Evolutionary conservation across 2,329 filamentous ascomycete genomes (phyloP).

Genomic region (Ophiobolus disseminans): DNA sequence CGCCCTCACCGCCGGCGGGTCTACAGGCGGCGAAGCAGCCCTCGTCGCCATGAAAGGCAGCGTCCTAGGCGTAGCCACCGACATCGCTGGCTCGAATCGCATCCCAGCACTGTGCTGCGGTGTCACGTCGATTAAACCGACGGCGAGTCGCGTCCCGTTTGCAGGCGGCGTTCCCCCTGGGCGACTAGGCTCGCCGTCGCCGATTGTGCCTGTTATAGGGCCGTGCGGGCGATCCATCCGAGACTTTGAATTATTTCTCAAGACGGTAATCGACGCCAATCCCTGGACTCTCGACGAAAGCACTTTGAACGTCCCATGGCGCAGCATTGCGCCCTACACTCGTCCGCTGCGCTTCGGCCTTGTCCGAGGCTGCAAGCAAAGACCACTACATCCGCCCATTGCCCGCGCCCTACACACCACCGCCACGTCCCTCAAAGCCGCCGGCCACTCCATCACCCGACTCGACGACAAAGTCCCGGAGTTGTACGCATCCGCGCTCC

Average conservation of each 20-base stretch:
- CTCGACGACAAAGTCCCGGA: slow-evolving; percentile 37
- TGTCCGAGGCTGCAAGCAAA: slow-evolving; percentile 55
- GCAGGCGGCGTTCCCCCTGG: slow-evolving; percentile 37
- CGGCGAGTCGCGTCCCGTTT: slow-evolving; percentile 59
- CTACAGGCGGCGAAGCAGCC: slow-evolving; percentile 69
- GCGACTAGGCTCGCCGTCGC: slow-evolving; percentile 35
- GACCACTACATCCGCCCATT: slow-evolving; percentile 61
- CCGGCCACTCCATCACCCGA: slow-evolving; percentile 54
- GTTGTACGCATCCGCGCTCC: slow-evolving; percentile 41
- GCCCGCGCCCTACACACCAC: slow-evolving; percentile 54
- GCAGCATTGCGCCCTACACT: slow-evolving; percentile 26
- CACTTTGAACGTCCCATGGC: slow-evolving; percentile 57
- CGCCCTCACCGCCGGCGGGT: slow-evolving; percentile 67
- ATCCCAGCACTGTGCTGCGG: slow-evolving; percentile 82
- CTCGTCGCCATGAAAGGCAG: slow-evolving; percentile 65
- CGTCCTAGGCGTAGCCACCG: slow-evolving; percentile 68
- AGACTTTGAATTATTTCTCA: slow-evolving; percentile 53
- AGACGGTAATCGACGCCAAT: slow-evolving; percentile 47
- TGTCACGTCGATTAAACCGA: slow-evolving; percentile 59
- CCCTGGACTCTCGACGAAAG: slow-evolving; percentile 57
- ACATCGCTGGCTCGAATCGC: slow-evolving; percentile 68
- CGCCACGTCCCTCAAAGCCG: slow-evolving; percentile 45
- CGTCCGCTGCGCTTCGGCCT: slow-evolving; percentile 57
- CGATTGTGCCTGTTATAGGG: slow-evolving; percentile 51
- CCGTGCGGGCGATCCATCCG: slow-evolving; percentile 53